Conservation (phyloP, 1,284 basidiomycete species). For the Melampsora abietis-canadensis region DNA sequence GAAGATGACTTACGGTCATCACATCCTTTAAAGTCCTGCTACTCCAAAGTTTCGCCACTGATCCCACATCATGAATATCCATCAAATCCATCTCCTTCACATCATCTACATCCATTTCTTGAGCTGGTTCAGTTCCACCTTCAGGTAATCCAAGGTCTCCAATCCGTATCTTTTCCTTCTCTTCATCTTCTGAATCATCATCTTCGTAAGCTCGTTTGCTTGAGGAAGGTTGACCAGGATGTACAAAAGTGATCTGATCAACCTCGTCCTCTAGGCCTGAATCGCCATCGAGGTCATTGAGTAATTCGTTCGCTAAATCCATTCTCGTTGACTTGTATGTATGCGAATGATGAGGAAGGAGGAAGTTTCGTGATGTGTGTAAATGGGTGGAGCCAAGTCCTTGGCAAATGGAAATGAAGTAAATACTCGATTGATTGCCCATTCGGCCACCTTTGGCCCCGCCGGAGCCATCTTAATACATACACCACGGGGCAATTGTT, state of each 20-base stretch:
- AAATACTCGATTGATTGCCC: too few species aligned
- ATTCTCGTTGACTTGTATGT: background rate
- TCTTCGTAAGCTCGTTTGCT: background rate
- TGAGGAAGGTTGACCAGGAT: too few species aligned
- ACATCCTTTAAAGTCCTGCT: constrained; percentile 19
- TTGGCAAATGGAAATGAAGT: too few species aligned
- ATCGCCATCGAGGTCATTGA: constrained; percentile 29
- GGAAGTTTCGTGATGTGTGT: too few species aligned
- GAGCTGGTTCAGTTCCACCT: constrained; percentile 19
- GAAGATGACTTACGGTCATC: constrained; percentile 17
- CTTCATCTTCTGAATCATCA: constrained; percentile 6
- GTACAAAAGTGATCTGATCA: too few species aligned
- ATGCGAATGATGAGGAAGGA: too few species aligned
- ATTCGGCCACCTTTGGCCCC: too few species aligned
- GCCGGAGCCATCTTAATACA: too few species aligned
- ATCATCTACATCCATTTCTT: constrained; percentile 46
- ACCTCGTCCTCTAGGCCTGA: constrained; percentile 22
- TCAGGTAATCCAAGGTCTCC: constrained; percentile 26
- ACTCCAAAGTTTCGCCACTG: constrained; percentile 36
- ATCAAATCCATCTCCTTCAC: constrained; percentile 49
- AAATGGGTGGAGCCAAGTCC: too few species aligned
- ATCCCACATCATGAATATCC: constrained; percentile 31
- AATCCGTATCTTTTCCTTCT: background rate
- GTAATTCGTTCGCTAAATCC: constrained; percentile 32
- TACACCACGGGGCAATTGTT: too few species aligned